Evolutionary conservation across 352 stramenopile species (phyloP), one percentile per base, ranked within the genome.

Genomic region (Elongisporangium undulatum): DNA sequence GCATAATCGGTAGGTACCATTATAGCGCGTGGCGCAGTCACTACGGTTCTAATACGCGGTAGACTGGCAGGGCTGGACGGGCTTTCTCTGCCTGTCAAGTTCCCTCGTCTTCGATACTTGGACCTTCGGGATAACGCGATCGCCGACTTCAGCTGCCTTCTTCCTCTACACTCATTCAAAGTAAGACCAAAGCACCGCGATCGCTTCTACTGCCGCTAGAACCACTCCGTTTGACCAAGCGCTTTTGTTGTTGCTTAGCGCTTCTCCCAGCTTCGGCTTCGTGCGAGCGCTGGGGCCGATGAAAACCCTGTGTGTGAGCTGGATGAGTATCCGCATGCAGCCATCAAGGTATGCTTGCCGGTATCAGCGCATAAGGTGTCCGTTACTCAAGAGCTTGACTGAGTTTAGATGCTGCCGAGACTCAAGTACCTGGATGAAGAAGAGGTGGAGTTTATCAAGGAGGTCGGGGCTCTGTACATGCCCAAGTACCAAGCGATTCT

Each of bases 61-160:
- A 90, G 85, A 49, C 34, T 94, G 13, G 54, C 55, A 16, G 34
- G 53, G 12, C 65, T 94, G 10, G 79, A 91, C 17, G 85, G 79
- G 0, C 34, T 92, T 17, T 62, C 74, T 0, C 73, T 80, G 0
- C 82, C 85, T 0, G 59, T 92, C 3, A 94, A 94, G 63, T 81
- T 92, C 21, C 82, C 85, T 2, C 75, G 78, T 26, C 61, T 94
- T 54, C 67, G 74, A 21, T 92, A 92, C 39, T 50, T 94, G 29
- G 85, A 94, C 50, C 56, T 92, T 24, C 75, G 85, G 7, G 73
- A 80, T 23, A 94, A 94, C 29, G 64, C 79, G 13, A 75, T 94
- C 34, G 58, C 63, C 1, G 69, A 64, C 1, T 74, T 87, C 13
- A 67, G 60, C 6, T 62, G 58, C 2, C 50, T 93, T 13, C 41